Percentiles rank a stretch among this genome's conserved stretches.
phyloP scores from a whole-genome alignment of 257 asterid species.

The Solanum boliviense region DNA sequence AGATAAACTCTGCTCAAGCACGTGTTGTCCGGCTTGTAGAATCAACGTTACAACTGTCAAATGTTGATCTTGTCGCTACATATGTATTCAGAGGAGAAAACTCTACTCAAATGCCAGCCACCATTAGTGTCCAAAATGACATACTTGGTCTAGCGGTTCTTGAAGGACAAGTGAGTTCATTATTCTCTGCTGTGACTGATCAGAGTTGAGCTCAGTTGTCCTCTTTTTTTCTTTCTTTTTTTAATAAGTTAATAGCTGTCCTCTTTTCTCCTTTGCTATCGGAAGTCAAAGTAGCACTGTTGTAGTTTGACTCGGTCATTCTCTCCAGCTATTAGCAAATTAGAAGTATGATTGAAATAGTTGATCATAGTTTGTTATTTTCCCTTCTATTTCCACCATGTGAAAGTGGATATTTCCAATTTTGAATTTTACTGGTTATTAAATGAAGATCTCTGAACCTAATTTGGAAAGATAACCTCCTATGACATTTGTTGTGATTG shows the following conservation, averaged over 20 bases:
- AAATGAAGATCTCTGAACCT: not conserved
- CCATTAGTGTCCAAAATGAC: conserved; percentile 53
- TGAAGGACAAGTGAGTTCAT: conserved; percentile 66
- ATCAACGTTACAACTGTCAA: conserved; percentile 68
- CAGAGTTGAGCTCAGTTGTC: not conserved
- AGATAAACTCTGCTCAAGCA: conserved; percentile 60
- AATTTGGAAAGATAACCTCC: not conserved
- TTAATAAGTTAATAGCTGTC: not conserved
- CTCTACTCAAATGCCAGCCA: conserved; percentile 57
- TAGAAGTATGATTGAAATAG: not conserved
- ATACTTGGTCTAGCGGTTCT: conserved; percentile 63
- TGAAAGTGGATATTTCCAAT: not conserved
- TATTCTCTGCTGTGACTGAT: not conserved
- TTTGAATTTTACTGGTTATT: not conserved
- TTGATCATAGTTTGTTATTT: not conserved
- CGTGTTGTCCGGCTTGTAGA: conserved; percentile 74
- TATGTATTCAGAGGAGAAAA: conserved; percentile 66
- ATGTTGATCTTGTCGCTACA: conserved; percentile 61
- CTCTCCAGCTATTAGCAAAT: not conserved
- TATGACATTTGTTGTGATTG: not conserved
- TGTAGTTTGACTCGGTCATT: not conserved
- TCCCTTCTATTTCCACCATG: not conserved
- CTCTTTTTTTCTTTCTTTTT: not conserved
- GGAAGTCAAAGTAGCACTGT: not conserved
- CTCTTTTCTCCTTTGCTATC: not conserved